Evolutionary conservation across 2,329 filamentous ascomycete species (phyloP), one percentile per base, ranked within the genome.

Genomic region (Ampelomyces quisqualis): DNA sequence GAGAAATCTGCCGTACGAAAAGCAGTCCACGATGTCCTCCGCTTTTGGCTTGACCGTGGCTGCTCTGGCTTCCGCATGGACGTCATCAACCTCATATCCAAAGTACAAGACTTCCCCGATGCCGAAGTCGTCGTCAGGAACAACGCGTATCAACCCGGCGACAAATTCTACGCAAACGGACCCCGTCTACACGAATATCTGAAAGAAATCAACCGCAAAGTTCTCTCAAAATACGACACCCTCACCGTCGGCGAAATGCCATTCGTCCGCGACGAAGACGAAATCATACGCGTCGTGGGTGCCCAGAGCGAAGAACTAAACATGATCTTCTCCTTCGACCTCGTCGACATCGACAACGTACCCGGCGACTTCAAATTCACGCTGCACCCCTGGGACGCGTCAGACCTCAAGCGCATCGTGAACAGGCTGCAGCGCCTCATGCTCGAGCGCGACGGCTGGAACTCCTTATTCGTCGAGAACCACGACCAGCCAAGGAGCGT

Each of bases 11-110:
- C 77, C 5, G 79, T 86, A 0, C 77, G 86, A 13, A 72, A 78
- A 19, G 87, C 86, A 0, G 81, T 90, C 2, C 85, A 89, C 59
- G 74, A 84, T 15, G 75, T 86, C 3, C 84, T 90, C 73, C 77
- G 78, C 19, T 93, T 90, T 65, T 94, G 88, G 88, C 77, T 93
- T 1, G 74, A 86, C 34, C 79, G 80, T 23, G 87, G 87, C 1
- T 81, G 83, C 0, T 65, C 68, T 2, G 71, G 71, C 11, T 74
- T 73, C 53, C 64, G 71, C 15, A 68, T 69, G 58, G 67, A 69
- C 35, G 64, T 67, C 5, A 67, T 69, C 39, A 68, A 69, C 38
- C 45, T 69, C 18, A 66, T 68, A 15, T 65, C 62, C 2, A 68
- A 69, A 36, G 58, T 62, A 1, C 62, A 62, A 22, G 40, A 41